Evolutionary conservation across 768 basidiomycete species (phyloP).

Genomic region (Neoboletus subvelutipes): DNA sequence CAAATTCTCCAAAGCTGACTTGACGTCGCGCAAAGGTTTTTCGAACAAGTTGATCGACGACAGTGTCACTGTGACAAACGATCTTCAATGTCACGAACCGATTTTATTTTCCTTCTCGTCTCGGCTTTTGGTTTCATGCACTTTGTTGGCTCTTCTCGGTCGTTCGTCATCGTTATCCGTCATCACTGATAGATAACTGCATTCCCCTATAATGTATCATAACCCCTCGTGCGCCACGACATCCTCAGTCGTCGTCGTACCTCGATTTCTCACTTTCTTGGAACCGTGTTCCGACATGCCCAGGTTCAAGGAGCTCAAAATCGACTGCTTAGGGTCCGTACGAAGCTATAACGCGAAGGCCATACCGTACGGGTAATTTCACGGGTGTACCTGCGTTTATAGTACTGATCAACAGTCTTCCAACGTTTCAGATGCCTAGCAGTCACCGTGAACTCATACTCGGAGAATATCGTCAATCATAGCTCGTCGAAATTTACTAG

Average conservation of each 20-base stretch:
- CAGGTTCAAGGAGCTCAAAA: neutral
- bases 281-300: neutral
- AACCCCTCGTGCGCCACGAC: too few species aligned
- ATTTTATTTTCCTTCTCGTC: too few species aligned
- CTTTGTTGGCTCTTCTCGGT: too few species aligned
- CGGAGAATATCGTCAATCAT: neutral
- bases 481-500: too few species aligned
- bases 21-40: slow-evolving; percentile 81
- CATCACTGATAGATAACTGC: too few species aligned
- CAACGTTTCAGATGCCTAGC: neutral
- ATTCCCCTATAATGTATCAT: too few species aligned
- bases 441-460: neutral
- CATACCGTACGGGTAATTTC: neutral
- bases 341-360: neutral
- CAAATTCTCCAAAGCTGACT: slow-evolving; percentile 93
- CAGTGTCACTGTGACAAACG: too few species aligned
- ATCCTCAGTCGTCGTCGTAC: too few species aligned
- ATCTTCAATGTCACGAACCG: too few species aligned
- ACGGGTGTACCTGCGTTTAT: neutral
- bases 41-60: slow-evolving; percentile 93
- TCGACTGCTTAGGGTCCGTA: neutral
- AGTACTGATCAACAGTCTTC: neutral
- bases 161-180: too few species aligned
- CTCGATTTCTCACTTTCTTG: too few species aligned
- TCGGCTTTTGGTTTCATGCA: too few species aligned